Percentiles rank a stretch among this genome's conserved stretches.
phyloP scores from a whole-genome alignment of 202 grass and related monocot species.

The Setaria viridis region DNA sequence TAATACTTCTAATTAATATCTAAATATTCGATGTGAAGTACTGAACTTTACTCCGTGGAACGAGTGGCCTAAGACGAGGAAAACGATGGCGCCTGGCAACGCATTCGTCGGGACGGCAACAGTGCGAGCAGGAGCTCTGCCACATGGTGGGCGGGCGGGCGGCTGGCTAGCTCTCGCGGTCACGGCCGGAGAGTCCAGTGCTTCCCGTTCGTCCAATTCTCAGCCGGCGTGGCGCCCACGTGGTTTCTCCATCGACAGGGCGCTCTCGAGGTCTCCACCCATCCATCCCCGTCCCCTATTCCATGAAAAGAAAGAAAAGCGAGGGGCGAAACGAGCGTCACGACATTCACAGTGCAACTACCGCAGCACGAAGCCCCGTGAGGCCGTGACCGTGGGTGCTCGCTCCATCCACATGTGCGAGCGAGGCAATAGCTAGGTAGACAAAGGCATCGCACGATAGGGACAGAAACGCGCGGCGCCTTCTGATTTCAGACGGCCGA shows the following conservation, averaged over 20 bases:
- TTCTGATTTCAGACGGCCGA: neutral
- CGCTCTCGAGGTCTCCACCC: neutral
- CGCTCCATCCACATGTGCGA: constrained; percentile 5
- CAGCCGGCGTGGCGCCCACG: too few species aligned
- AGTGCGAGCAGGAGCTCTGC: neutral
- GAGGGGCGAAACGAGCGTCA: constrained; percentile 20
- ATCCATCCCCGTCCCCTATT: neutral
- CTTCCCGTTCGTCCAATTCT: too few species aligned
- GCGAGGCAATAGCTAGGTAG: neutral
- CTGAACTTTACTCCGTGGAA: too few species aligned
- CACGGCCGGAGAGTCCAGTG: neutral
- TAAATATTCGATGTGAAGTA: too few species aligned
- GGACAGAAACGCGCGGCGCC: neutral
- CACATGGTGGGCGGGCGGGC: neutral
- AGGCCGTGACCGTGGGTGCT: neutral
- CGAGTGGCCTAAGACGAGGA: neutral
- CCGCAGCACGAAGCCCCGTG: neutral
- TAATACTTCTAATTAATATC: too few species aligned
- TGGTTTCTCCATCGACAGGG: too few species aligned
- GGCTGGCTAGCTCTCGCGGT: neutral
- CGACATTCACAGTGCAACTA: constrained; percentile 41
- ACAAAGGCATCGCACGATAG: neutral
- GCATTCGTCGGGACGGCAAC: neutral
- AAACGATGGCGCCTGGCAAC: neutral
- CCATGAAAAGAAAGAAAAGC: neutral